These are phyloP conservation scores for Morella rubra DNA, from an alignment of 306 rosid genomes.

Conservation along the genomic window DNA sequence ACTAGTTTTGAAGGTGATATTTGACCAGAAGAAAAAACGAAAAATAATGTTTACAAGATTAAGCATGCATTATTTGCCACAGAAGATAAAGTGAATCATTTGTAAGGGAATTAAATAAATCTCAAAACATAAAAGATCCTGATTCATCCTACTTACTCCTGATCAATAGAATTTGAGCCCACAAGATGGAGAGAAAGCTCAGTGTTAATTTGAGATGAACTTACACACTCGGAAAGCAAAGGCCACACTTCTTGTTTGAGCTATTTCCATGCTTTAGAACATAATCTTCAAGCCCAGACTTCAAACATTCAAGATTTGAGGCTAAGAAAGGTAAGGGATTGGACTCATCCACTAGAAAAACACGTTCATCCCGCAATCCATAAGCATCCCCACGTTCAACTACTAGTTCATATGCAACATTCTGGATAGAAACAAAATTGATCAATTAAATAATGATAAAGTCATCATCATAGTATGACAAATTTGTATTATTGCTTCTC, in stretches of 20 bases:
- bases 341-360: constrained; percentile 53
- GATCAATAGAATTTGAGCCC: constrained; percentile 20
- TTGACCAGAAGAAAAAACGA: too few species aligned
- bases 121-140: not conserved
- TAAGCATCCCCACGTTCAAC: constrained; percentile 52
- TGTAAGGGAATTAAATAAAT: constrained; percentile 4
- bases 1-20: constrained; percentile 8
- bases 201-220: constrained; percentile 27
- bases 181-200: constrained; percentile 21
- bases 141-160: constrained; percentile 26
- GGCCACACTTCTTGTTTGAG: constrained; percentile 41
- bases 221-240: constrained; percentile 69
- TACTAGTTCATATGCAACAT: constrained; percentile 61
- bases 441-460: constrained; percentile 22
- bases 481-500: constrained; percentile 3
- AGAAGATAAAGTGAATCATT: constrained; percentile 21
- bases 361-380: constrained; percentile 51
- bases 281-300: constrained; percentile 73
- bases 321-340: constrained; percentile 39
- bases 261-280: constrained; percentile 68
- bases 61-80: constrained; percentile 9
- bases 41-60: not conserved
- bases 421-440: constrained; percentile 45
- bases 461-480: constrained; percentile 20
- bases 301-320: constrained; percentile 65